Percentiles rank a stretch among this genome's conserved stretches.
phyloP scores from a whole-genome alignment of 2,329 filamentous ascomycete genomes.

The Talaromyces sp. region DNA sequence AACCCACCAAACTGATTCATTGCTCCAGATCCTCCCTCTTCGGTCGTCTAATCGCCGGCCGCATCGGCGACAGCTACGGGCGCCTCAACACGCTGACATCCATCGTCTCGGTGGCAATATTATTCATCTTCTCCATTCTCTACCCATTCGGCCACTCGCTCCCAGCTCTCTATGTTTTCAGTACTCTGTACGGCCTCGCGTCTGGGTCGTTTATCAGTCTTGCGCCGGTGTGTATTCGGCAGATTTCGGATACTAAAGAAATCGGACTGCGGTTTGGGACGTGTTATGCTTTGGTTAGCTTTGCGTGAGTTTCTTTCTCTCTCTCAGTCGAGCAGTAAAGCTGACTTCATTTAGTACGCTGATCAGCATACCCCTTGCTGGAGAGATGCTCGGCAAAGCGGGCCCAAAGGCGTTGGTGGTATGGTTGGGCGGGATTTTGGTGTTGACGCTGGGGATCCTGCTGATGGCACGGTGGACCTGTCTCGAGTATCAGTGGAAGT shows the following conservation, averaged over 20 bases:
- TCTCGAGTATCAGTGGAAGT: slow-evolving; percentile 33
- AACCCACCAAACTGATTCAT: not conserved
- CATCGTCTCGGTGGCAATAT: slow-evolving; percentile 28
- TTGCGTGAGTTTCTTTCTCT: slow-evolving; percentile 29
- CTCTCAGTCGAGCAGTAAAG: not conserved
- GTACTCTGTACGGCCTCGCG: slow-evolving; percentile 43
- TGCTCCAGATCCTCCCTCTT: slow-evolving; percentile 32
- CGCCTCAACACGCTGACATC: slow-evolving; percentile 43
- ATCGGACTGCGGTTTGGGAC: slow-evolving; percentile 46
- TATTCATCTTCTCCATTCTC: slow-evolving; percentile 41
- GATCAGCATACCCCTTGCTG: slow-evolving; percentile 45
- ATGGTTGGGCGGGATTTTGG: slow-evolving; percentile 40
- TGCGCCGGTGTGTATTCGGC: slow-evolving; percentile 42
- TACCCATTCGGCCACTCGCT: slow-evolving; percentile 40
- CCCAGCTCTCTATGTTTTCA: slow-evolving; percentile 37
- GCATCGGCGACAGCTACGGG: slow-evolving; percentile 41
- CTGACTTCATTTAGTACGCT: slow-evolving; percentile 27
- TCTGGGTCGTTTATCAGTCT: slow-evolving; percentile 46
- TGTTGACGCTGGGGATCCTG: slow-evolving; percentile 31
- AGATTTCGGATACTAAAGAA: slow-evolving; percentile 44
- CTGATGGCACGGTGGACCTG: slow-evolving; percentile 35
- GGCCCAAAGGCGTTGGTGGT: slow-evolving; percentile 42
- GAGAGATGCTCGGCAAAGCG: slow-evolving; percentile 45
- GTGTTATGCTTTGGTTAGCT: slow-evolving; percentile 45
- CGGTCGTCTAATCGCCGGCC: slow-evolving; percentile 42